Evolutionary conservation across 441 rosid species (phyloP).

Genomic region (Adansonia madagascariensis): DNA sequence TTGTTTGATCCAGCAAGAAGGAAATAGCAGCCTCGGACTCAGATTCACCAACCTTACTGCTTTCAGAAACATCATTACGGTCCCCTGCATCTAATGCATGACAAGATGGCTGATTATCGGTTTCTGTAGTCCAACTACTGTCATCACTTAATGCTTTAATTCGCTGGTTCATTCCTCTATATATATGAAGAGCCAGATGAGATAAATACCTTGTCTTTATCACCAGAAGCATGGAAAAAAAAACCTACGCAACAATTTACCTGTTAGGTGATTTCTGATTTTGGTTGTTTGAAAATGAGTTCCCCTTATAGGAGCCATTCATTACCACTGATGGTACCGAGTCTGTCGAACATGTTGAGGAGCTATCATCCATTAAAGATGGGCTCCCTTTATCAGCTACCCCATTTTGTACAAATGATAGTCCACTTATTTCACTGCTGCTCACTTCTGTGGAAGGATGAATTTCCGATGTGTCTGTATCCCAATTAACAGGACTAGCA

Average conservation of each 20-base stretch:
- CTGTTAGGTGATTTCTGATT: constrained; percentile 61
- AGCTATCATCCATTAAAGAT: constrained; percentile 81
- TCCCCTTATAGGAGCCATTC: constrained; percentile 64
- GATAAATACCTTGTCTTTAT: constrained; percentile 16
- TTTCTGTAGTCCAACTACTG: constrained; percentile 51
- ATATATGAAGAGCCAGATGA: constrained; percentile 28
- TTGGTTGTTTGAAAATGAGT: constrained; percentile 47
- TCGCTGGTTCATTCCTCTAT: constrained; percentile 66
- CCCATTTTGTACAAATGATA: constrained; percentile 65
- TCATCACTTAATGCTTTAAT: constrained; percentile 47
- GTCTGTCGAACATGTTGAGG: constrained; percentile 95
- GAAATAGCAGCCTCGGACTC: constrained; percentile 56
- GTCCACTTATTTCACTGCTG: constrained; percentile 55
- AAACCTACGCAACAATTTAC: constrained; percentile 41
- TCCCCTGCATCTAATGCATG: constrained; percentile 51
- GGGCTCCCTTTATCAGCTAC: constrained; percentile 59
- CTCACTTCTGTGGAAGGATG: constrained; percentile 60
- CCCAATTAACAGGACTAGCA: constrained; percentile 77
- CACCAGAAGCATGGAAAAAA: constrained; percentile 15
- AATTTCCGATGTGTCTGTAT: constrained; percentile 76
- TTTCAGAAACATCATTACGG: constrained; percentile 44
- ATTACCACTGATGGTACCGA: constrained; percentile 73
- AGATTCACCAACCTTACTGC: constrained; percentile 48
- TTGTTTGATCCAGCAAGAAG: constrained; percentile 38
- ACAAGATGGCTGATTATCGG: constrained; percentile 51